Percentiles rank a stretch among this genome's conserved stretches.
Conservation (phyloP, 2,329 filamentous ascomycete species). For the Daldinia sp. region DNA sequence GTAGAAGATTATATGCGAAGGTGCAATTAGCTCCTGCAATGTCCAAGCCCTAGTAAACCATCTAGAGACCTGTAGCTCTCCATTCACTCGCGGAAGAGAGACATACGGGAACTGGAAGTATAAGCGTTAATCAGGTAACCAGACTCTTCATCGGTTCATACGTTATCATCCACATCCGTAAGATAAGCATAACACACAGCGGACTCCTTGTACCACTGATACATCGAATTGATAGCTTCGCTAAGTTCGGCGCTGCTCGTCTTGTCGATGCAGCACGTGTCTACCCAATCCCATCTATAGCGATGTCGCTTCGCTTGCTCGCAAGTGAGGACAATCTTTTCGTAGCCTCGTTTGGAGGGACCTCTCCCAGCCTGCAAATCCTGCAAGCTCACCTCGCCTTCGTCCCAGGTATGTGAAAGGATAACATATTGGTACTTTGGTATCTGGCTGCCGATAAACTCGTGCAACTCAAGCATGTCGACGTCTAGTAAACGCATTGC, state of each 20-base stretch:
- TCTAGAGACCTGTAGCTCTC: background rate
- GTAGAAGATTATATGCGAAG: constrained; percentile 20
- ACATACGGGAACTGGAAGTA: constrained; percentile 24
- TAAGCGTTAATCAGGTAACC: background rate
- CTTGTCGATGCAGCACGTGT: constrained; percentile 42
- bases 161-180: constrained; percentile 11
- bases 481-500: constrained; percentile 35
- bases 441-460: constrained; percentile 21
- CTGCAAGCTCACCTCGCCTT: constrained; percentile 36
- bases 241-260: constrained; percentile 35
- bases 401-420: constrained; percentile 32
- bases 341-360: constrained; percentile 22
- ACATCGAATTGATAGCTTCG: constrained; percentile 41
- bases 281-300: constrained; percentile 31
- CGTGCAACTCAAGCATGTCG: background rate
- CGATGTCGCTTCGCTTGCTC: constrained; percentile 22
- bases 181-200: constrained; percentile 28
- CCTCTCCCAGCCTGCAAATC: constrained; percentile 32
- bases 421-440: constrained; percentile 28
- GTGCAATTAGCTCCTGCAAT: constrained; percentile 32
- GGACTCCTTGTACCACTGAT: constrained; percentile 31
- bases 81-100: background rate
- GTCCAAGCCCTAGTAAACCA: constrained; percentile 36
- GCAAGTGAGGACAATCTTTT: constrained; percentile 34
- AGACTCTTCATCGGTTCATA: background rate